phyloP scores from a whole-genome alignment of 2,329 filamentous ascomycete species.

The Cryphonectria nitschkei region DNA sequence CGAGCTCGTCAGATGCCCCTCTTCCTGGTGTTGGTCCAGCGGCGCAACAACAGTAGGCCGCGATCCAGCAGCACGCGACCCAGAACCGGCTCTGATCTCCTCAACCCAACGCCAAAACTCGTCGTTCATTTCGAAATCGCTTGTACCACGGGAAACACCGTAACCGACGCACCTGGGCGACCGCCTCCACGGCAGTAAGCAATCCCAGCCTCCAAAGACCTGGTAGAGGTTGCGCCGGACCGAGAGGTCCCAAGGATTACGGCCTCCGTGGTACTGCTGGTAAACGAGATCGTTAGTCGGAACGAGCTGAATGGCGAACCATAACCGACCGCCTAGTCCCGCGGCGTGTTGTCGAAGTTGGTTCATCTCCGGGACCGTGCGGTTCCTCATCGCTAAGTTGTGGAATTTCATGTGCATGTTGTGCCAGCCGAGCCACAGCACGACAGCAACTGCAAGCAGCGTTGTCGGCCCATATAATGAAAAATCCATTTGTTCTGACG shows the following conservation, averaged over 20 bases:
- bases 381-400: slow-evolving; percentile 18
- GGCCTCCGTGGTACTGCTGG: not conserved
- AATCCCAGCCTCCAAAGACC: slow-evolving; percentile 24
- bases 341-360: not conserved
- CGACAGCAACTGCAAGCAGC: slow-evolving; percentile 17
- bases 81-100: slow-evolving; percentile 1
- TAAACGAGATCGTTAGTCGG: slow-evolving; percentile 11
- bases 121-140: slow-evolving; percentile 24
- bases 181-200: slow-evolving; percentile 25
- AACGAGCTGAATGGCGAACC: slow-evolving; percentile 21
- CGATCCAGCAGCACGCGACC: slow-evolving; percentile 20
- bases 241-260: slow-evolving; percentile 24
- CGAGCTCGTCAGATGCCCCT: slow-evolving; percentile 18
- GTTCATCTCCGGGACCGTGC: slow-evolving; percentile 21
- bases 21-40: slow-evolving; percentile 14
- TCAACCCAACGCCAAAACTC: slow-evolving; percentile 22
- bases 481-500: not conserved
- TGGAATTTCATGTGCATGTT: slow-evolving; percentile 12
- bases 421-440: slow-evolving; percentile 11
- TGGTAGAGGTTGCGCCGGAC: slow-evolving; percentile 20
- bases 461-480: slow-evolving; percentile 5
- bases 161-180: slow-evolving; percentile 16
- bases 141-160: slow-evolving; percentile 8
- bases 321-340: slow-evolving; percentile 14
- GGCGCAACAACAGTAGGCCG: slow-evolving; percentile 10